Evolutionary conservation across 179 eudicot genomes (phyloP).

Genomic region (Carnegiea gigantea): DNA sequence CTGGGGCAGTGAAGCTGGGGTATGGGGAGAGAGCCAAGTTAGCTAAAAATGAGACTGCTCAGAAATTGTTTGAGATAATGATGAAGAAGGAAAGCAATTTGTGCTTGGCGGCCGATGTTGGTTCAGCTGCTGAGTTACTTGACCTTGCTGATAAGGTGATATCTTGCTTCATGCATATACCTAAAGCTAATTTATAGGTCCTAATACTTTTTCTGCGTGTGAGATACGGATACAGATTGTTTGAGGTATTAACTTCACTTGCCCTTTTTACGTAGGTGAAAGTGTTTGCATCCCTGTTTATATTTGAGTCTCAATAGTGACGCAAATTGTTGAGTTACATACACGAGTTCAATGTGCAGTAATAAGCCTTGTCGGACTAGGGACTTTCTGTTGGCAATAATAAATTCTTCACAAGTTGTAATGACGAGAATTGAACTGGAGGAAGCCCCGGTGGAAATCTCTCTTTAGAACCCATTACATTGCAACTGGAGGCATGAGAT

Average conservation of each 20-base stretch:
- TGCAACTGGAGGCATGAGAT: not conserved
- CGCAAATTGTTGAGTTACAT: not conserved
- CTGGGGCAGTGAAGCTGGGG: constrained; percentile 42
- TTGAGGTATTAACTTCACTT: not conserved
- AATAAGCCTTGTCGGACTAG: not conserved
- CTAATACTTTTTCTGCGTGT: not conserved
- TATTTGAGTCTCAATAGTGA: not conserved
- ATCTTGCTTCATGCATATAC: not conserved
- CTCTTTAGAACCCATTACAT: not conserved
- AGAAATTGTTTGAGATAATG: constrained; percentile 87
- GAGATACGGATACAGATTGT: not conserved
- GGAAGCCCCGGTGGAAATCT: not conserved
- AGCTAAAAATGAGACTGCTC: constrained; percentile 74
- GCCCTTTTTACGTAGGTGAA: not conserved
- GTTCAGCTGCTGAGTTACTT: constrained; percentile 77
- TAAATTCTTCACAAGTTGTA: not conserved
- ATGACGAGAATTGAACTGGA: not conserved
- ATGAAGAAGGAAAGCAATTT: constrained; percentile 74
- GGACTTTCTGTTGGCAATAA: not conserved
- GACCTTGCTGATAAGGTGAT: constrained; percentile 82
- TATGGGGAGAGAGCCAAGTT: constrained; percentile 72
- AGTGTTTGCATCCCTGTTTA: not conserved
- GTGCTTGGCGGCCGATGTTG: constrained; percentile 91
- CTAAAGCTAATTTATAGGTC: not conserved
- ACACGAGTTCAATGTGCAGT: not conserved